Base-by-base conservation (phyloP, 1,284 basidiomycete genomes). In the Papiliotrema laurentii region DNA sequence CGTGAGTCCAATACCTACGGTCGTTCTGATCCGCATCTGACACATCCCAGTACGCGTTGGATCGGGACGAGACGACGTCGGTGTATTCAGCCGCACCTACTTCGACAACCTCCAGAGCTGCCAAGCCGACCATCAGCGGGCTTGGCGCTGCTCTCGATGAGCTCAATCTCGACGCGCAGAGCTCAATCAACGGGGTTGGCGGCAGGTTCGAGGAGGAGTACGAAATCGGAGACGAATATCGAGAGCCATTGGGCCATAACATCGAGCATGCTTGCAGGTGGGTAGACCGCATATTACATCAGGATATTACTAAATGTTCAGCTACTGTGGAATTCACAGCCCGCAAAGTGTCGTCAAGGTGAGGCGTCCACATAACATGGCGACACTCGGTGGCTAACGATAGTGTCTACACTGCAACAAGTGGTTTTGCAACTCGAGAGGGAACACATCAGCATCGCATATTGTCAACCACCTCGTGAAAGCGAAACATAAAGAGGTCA, bases 361-460 rank as follows among this genome's bases (percentile, higher is more conserved):
- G 28, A 42, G 66, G 57, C n/a, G 10, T 5, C 9, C 11, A 4
- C 16, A 18, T 27, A 10, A 3, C n/a, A 25, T 24, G 22, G 14
- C 30, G 28, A 43, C 16, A 5, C n/a, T 26, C 27, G 6, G 13
- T 31, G 31, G 31, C 43, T 50, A 28, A 49, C n/a, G 3, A n/a
- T 34, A 75, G 76, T 99, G 96, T 66, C 80, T 97, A 28, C 76
- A 92, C 45, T 99, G 96, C 74, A 83, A 83, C 50, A 98, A 98
- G 73, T 99, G 94, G 92, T 99, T 99, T 73, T 99, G 96, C 79
- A 99, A 99, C 73, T 94, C 94, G n/a, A 83, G 94, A 45, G 93
- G 94, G 46, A 94, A 93, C 66, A 97, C 93, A 2, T 94, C 93
- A 1, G 94, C 93, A 3, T 97, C 92, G 2, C 96, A 99, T 71